Base-by-base conservation (phyloP, 768 basidiomycete species). In the Termitomyces sp. region DNA sequence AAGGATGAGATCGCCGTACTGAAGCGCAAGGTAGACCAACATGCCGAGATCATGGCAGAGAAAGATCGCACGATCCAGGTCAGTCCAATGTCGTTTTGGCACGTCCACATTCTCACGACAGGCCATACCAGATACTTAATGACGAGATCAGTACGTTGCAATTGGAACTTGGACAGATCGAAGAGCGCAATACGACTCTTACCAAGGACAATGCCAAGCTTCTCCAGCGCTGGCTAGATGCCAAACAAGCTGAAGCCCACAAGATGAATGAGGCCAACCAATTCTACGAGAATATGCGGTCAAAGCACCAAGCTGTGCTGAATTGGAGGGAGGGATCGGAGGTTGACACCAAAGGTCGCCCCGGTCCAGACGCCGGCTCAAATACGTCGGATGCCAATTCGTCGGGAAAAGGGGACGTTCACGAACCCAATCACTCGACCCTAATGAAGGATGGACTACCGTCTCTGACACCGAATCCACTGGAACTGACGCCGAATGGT, bases 201-300 rank as follows among this genome's bases (percentile, higher is more conserved):
- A 85, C 85, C 52, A 89, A 88, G 66, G 96, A 99, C 72, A 99
- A 99, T 66, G 95, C 95, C 27, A 89, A 93, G 67, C 84, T 99
- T 30, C 80, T 98, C 1, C 94, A 97, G 70, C 88, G 96, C 18
- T 99, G 97, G 96, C 80, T 98, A 9, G 97, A 98, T 67, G 88
- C 89, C 63, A 97, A 97, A 75, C 93, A 97, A 69, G 76, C 80
- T 13, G 95, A 95, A 67, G 96, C 90, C 9, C 93, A 95, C 72
- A 87, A 87, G 74, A 91, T 99, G 91, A 98, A 98, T 73, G 91
- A 91, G 66, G 93, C 89, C 15, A 93, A 93, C 69, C 81, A 89
- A 58, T 91, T 92, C 70, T 94, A 94, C 67, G 91, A 94, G 70
- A 86, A 88, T 64, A 87, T 93, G 86, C 87, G 87, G 58, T 86